Base-by-base conservation (phyloP, 2,329 filamentous ascomycete species). In the Cytospora leucostoma region DNA sequence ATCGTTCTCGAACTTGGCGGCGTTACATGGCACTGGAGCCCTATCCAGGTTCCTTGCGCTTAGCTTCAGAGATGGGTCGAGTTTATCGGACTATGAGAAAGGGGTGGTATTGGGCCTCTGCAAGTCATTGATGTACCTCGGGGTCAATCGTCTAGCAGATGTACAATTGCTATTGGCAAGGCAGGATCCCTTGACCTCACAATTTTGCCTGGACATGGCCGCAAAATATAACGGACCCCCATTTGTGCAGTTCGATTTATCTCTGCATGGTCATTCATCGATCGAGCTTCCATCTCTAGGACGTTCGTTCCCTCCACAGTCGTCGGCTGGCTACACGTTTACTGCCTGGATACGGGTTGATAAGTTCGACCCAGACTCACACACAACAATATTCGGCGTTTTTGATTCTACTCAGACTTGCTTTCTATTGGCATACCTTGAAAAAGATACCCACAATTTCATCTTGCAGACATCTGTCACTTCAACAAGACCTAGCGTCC, bases 391-490 rank as follows among this genome's bases (percentile, higher is more conserved):
- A 15, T 99, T 99, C 74, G 95, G 95, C 33, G 92, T 95, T 10
- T 98, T 96, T 75, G 95, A 99, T 76, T 83, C 89, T 4, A 92
- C 87, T 6, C 94, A 98, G 74, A 92, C 91, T 6, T 99, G 95
- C 75, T 99, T 99, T 71, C 79, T 99, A 40, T 86, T 99, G 69
- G 88, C 93, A 65, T 99, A 99, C 72, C 82, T 99, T 47, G 96
- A 99, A 74, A 93, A 90, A 72, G 93, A 97, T 74, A 96, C 92
- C 2, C 91, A 86, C 65, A 95, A 97, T 76, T 90, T 99, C 68
- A 99, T 99, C 68, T 80, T 99, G 7, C 95, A 99, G 77, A 98
- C 96, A 8, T 97, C 95, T 19, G 90, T 98, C 65, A 91, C 88
- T 59, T 93, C 93, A 10, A 83, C 87, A 59, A 87, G 90, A 64